Evolutionary conservation across 257 asterid genomes (phyloP).

Genomic region (Solanum appendiculatum): DNA sequence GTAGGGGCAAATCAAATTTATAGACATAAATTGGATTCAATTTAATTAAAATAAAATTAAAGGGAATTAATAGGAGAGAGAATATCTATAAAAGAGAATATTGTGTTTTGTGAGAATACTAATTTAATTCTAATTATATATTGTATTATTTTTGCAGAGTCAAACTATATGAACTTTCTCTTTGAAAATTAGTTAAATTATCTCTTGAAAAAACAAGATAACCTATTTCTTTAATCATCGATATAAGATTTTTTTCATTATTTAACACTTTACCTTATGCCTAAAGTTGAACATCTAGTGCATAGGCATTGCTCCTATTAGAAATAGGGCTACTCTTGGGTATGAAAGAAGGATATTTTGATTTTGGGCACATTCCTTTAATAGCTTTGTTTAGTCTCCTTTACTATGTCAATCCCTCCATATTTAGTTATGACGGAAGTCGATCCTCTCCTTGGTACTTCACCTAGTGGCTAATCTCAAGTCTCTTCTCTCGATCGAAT

Average conservation of each 20-base stretch:
- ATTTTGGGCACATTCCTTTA: too few species aligned
- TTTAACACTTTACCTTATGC: background rate
- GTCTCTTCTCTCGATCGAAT: too few species aligned
- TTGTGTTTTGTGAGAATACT: background rate
- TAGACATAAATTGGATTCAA: background rate
- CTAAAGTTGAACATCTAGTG: too few species aligned
- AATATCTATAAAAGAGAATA: background rate
- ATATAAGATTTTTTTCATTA: too few species aligned
- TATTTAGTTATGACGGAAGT: background rate
- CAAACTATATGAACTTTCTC: background rate
- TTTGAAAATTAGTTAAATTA: too few species aligned
- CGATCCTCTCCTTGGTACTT: background rate
- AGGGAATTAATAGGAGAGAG: background rate
- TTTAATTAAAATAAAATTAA: background rate
- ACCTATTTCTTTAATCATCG: too few species aligned
- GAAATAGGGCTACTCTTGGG: too few species aligned
- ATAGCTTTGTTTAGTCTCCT: background rate
- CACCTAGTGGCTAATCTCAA: too few species aligned
- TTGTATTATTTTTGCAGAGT: background rate
- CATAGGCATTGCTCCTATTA: too few species aligned
- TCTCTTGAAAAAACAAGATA: fast-evolving
- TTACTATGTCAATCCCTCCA: background rate
- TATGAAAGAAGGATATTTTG: too few species aligned
- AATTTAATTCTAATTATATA: background rate
- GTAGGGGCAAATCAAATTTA: slow-evolving; percentile 7